Evolutionary conservation across 2,329 filamentous ascomycete species (phyloP).

Genomic region (Ophiostoma novo-ulmi): DNA sequence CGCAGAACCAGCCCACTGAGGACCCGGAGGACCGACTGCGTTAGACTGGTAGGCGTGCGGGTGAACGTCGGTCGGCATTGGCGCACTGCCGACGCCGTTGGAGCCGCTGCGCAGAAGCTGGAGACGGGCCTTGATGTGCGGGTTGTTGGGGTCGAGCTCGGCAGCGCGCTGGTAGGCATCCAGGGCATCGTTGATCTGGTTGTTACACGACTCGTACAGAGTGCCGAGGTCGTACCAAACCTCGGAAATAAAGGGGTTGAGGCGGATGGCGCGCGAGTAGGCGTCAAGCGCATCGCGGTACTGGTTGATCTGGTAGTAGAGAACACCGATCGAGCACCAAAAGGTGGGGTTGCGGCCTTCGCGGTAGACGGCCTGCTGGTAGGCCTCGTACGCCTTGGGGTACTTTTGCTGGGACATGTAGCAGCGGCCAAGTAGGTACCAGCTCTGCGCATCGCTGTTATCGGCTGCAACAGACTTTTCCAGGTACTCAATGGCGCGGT

Average conservation of each 20-base stretch:
- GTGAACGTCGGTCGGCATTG: slow-evolving; percentile 93
- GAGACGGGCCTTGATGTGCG: slow-evolving; percentile 91
- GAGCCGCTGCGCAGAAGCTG: slow-evolving; percentile 80
- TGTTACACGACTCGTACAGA: slow-evolving; percentile 97
- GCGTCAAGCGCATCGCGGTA: slow-evolving; percentile 96
- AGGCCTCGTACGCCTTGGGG: slow-evolving; percentile 95
- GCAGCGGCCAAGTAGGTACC: slow-evolving; percentile 94
- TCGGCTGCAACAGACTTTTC: slow-evolving; percentile 92
- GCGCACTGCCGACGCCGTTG: slow-evolving; percentile 61
- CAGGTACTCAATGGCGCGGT: slow-evolving; percentile 92
- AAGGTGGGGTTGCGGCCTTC: slow-evolving; percentile 97
- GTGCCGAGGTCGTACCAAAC: slow-evolving; percentile 99
- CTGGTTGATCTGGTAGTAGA: slow-evolving; percentile 99
- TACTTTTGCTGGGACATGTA: slow-evolving; percentile 99
- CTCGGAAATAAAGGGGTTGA: slow-evolving; percentile 97
- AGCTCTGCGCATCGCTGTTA: slow-evolving; percentile 92
- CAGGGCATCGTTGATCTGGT: slow-evolving; percentile 91
- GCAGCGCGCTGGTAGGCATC: slow-evolving; percentile 94
- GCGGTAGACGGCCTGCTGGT: slow-evolving; percentile 96
- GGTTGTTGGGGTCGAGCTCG: slow-evolving; percentile 86
- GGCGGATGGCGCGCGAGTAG: slow-evolving; percentile 89
- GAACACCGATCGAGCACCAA: slow-evolving; percentile 98
- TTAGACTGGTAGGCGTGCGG: slow-evolving; percentile 88
- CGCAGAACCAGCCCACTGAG: slow-evolving; percentile 78
- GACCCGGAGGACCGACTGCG: slow-evolving; percentile 75